These are phyloP conservation scores for Epichloe typhina DNA, from an alignment of 2,329 filamentous ascomycete genomes.

Conservation along the genomic window DNA sequence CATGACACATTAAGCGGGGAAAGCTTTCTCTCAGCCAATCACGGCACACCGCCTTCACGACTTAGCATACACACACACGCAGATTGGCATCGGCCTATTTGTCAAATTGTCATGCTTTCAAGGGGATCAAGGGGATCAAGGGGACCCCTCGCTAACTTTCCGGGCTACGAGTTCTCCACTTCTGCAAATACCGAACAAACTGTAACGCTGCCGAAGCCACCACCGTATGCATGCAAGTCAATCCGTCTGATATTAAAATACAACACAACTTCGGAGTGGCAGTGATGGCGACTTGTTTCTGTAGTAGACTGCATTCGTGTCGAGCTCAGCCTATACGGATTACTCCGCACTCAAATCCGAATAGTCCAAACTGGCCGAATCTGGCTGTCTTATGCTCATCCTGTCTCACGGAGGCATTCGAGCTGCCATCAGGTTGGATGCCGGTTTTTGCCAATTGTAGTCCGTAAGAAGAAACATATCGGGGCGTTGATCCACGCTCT, in stretches of 20 bases:
- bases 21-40: conserved; percentile 17
- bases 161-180: no score
- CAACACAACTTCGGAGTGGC: neutral
- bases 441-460: neutral
- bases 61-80: conserved; percentile 3
- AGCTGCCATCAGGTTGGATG: neutral
- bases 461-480: no score
- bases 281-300: neutral
- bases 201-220: neutral
- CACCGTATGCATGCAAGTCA: neutral
- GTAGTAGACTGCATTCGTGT: no score
- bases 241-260: neutral
- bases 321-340: neutral
- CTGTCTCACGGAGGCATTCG: neutral
- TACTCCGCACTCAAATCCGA: neutral
- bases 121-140: no score
- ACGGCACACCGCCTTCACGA: conserved; percentile 9
- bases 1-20: conserved; percentile 28
- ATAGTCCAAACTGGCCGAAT: neutral
- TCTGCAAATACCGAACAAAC: neutral
- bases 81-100: no score
- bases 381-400: neutral
- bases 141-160: no score
- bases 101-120: no score
- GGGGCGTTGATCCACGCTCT: no score